These are phyloP conservation scores for Trichophyton simii DNA, from an alignment of 2,329 filamentous ascomycete species.

Conservation along the genomic window DNA sequence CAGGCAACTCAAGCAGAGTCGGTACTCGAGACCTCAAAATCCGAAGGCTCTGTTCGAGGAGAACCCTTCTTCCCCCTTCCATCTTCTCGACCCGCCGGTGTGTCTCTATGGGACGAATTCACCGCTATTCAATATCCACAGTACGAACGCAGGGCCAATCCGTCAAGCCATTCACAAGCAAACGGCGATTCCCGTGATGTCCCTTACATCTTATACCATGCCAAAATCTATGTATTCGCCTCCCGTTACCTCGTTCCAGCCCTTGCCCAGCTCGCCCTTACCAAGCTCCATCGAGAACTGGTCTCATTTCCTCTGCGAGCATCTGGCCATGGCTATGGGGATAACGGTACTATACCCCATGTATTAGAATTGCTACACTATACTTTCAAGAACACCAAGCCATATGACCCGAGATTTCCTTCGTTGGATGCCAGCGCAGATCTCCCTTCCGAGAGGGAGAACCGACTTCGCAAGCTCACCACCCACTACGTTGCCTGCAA, in stretches of 20 bases:
- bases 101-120: conserved; percentile 31
- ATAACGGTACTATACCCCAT: conserved; percentile 22
- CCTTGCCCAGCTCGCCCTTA: conserved; percentile 29
- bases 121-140: conserved; percentile 24
- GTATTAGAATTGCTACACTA: conserved; percentile 29
- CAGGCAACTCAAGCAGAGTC: conserved; percentile 8
- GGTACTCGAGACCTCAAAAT: neutral
- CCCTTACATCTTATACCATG: conserved; percentile 32
- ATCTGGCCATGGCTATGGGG: conserved; percentile 1
- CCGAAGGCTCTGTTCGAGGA: conserved; percentile 9
- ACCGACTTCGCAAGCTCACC: conserved; percentile 30
- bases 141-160: conserved; percentile 11
- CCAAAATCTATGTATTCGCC: conserved; percentile 34
- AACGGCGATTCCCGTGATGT: conserved; percentile 9
- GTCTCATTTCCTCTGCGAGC: conserved; percentile 20
- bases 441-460: conserved; percentile 22
- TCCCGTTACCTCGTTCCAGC: conserved; percentile 30
- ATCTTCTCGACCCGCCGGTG: conserved; percentile 20
- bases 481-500: conserved; percentile 31
- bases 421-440: conserved; percentile 21
- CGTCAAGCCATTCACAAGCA: conserved; percentile 6
- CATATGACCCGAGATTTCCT: conserved; percentile 27
- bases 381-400: conserved; percentile 29
- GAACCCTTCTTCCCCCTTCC: conserved; percentile 20
- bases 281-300: conserved; percentile 29